Conservation (phyloP, 2,329 filamentous ascomycete species). For the Tricladium varicosporioides region DNA sequence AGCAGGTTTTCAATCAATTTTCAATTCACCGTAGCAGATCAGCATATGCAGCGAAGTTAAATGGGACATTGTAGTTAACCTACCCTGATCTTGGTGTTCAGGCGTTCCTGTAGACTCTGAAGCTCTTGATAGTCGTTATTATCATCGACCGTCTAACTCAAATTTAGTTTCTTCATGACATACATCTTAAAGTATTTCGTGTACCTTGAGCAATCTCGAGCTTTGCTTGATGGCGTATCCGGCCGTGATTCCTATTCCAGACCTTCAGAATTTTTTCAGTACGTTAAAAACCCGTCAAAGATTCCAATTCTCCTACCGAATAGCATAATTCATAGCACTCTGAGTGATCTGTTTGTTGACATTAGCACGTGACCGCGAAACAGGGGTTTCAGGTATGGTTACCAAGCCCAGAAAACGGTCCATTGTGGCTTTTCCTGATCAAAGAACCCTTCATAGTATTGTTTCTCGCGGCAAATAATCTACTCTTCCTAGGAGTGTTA, state of each 20-base stretch:
- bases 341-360: slow-evolving; percentile 54
- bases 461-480: not conserved
- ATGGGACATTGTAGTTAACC: slow-evolving; percentile 18
- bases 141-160: slow-evolving; percentile 62
- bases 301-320: slow-evolving; percentile 47
- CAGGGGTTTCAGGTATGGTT: slow-evolving; percentile 15
- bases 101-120: slow-evolving; percentile 64
- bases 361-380: slow-evolving; percentile 22
- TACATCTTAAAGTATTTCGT: not conserved
- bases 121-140: slow-evolving; percentile 67
- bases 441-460: not conserved
- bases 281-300: not conserved
- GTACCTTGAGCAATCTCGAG: slow-evolving; percentile 69
- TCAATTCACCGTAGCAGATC: not conserved
- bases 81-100: slow-evolving; percentile 84
- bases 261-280: slow-evolving; percentile 40
- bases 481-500: not conserved
- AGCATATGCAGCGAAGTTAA: not conserved
- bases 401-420: slow-evolving; percentile 57
- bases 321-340: slow-evolving; percentile 74
- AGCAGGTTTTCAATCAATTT: not conserved
- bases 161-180: slow-evolving; percentile 1
- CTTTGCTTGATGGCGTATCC: slow-evolving; percentile 83
- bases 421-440: slow-evolving; percentile 20
- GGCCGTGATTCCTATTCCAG: slow-evolving; percentile 81